Evolutionary conservation across 1,284 basidiomycete genomes (phyloP).

Genomic region (Leccinum fallax): DNA sequence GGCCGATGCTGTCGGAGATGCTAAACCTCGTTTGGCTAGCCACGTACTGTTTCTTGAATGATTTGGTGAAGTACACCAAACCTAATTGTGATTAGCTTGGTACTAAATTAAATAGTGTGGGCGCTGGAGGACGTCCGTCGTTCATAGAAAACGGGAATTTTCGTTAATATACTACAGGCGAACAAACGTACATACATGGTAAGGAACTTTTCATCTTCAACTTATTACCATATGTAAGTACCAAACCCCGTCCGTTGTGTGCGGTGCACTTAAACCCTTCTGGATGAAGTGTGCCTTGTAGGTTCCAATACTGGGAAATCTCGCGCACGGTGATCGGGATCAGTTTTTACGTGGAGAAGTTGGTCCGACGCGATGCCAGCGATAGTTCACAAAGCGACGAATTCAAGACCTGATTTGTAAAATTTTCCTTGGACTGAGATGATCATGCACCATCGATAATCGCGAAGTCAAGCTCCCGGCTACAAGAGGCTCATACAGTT

Average conservation of each 20-base stretch:
- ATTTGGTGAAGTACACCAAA: neutral
- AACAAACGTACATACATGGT: conserved; percentile 5
- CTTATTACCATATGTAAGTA: conserved; percentile 3
- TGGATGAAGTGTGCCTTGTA: conserved; percentile 14
- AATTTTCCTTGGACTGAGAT: conserved; percentile 24
- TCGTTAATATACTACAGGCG: neutral
- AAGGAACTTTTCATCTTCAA: conserved; percentile 11
- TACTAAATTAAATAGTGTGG: neutral
- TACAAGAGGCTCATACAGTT: neutral
- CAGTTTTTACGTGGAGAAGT: conserved; percentile 28
- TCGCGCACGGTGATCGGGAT: conserved; percentile 18
- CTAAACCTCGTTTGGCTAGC: conserved; percentile 13
- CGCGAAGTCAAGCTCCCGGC: conserved; percentile 10
- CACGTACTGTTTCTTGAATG: neutral
- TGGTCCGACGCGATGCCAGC: conserved; percentile 10
- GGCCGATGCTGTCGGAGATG: conserved; percentile 24
- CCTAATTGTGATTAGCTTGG: neutral
- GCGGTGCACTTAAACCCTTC: conserved; percentile 22
- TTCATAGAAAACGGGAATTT: conserved; percentile 4
- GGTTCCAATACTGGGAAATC: conserved; percentile 16
- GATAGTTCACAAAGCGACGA: conserved; percentile 3
- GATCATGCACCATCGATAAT: conserved; percentile 22
- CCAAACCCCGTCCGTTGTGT: conserved; percentile 17
- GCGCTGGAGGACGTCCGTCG: neutral
- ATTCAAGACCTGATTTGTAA: neutral